These are phyloP conservation scores for Vitis amurensis DNA, from an alignment of 164 flowering plant genomes.

Conservation along the genomic window DNA sequence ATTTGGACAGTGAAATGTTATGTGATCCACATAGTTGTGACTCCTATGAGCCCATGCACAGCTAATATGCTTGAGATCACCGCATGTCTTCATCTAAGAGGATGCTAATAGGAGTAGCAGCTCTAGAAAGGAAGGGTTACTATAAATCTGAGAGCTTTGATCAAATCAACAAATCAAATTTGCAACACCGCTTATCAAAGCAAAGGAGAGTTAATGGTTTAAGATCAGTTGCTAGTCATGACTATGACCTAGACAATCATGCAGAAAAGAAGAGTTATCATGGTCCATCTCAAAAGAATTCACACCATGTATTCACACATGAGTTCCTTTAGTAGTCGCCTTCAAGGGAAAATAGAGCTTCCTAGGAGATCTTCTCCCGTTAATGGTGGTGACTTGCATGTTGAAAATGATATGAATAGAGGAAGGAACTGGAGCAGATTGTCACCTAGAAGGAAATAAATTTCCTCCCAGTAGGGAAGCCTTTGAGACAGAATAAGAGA, in stretches of 20 bases:
- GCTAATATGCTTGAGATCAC: slow-evolving; percentile 52
- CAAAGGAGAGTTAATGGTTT: slow-evolving; percentile 65
- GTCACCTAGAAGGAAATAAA: slow-evolving; percentile 42
- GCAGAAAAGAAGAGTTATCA: slow-evolving; percentile 36
- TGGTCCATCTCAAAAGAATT: slow-evolving; percentile 39
- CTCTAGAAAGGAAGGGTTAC: slow-evolving; percentile 46
- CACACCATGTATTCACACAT: slow-evolving; percentile 22
- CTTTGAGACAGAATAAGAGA: slow-evolving; percentile 48
- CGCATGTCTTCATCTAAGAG: slow-evolving; percentile 32
- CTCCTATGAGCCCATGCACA: slow-evolving; percentile 43
- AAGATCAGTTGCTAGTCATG: slow-evolving; percentile 54
- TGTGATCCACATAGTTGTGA: slow-evolving; percentile 46
- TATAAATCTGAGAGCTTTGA: slow-evolving; percentile 46
- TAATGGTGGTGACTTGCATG: slow-evolving; percentile 19
- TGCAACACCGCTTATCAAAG: slow-evolving; percentile 63
- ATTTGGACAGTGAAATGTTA: slow-evolving; percentile 45
- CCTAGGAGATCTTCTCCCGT: slow-evolving; percentile 46
- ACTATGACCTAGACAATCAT: slow-evolving; percentile 33
- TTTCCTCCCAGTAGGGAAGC: slow-evolving; percentile 41
- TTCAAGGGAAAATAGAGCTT: slow-evolving; percentile 64
- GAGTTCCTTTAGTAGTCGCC: slow-evolving; percentile 58
- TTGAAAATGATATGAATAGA: slow-evolving; percentile 46
- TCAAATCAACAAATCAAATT: slow-evolving; percentile 43
- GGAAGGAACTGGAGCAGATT: slow-evolving; percentile 41
- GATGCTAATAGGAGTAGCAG: slow-evolving; percentile 18